A percentile compares a stretch with the other conserved stretches of the same genome.
Conservation (phyloP, 1,139 yeast species). For the Zygoascus sp. region DNA sequence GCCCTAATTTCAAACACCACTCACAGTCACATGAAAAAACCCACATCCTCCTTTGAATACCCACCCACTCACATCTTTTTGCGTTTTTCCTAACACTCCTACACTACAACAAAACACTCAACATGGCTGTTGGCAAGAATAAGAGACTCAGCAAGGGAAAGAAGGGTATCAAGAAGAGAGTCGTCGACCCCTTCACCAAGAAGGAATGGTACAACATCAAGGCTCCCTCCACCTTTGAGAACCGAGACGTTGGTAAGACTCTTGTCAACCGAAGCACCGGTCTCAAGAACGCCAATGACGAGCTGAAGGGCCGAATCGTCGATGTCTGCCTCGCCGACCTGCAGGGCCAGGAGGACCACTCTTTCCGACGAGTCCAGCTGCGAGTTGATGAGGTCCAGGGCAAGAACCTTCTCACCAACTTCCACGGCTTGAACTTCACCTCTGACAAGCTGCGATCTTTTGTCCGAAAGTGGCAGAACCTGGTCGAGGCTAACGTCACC, state of each 20-base stretch:
- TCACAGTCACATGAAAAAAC: conserved; percentile 14
- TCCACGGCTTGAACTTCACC: conserved; percentile 92
- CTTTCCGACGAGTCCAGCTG: conserved; percentile 83
- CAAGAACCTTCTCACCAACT: conserved; percentile 87
- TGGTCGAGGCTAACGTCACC: conserved; percentile 87
- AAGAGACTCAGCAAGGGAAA: conserved; percentile 95
- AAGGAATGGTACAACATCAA: conserved; percentile 94
- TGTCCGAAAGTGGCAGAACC: conserved; percentile 91
- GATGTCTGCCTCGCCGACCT: conserved; percentile 85
- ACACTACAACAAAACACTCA: conserved; percentile 16
- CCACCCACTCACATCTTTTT: conserved; percentile 8
- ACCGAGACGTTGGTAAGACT: conserved; percentile 93
- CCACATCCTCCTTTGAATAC: conserved; percentile 2
- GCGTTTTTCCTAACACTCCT: background rate
- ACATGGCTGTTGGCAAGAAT: conserved; percentile 94
- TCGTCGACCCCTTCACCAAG: conserved; percentile 91
- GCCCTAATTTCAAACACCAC: conserved; percentile 4
- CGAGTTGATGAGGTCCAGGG: conserved; percentile 94
- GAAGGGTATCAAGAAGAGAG: conserved; percentile 95
- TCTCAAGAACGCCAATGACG: conserved; percentile 86
- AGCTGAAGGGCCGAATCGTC: conserved; percentile 85
- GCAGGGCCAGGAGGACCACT: conserved; percentile 90
- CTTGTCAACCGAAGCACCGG: conserved; percentile 91
- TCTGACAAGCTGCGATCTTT: conserved; percentile 85
- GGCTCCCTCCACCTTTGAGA: conserved; percentile 92